Evolutionary conservation across 2,329 filamentous ascomycete genomes (phyloP).

Genomic region (Aspergillus ibericus): DNA sequence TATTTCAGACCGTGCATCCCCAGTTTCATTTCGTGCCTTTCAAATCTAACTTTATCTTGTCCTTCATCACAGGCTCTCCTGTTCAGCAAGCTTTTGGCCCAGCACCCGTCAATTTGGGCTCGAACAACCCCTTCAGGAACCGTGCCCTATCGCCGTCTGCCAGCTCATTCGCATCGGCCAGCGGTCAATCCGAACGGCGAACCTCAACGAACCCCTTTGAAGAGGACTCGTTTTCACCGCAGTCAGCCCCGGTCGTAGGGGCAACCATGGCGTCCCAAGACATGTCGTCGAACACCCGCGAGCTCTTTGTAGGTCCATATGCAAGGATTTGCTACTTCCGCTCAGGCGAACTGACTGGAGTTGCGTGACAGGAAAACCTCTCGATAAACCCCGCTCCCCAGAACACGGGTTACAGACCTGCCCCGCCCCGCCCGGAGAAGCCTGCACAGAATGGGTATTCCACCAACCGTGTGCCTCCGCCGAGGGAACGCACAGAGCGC

Average conservation of each 20-base stretch:
- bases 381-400: slow-evolving; percentile 35
- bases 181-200: slow-evolving; percentile 45
- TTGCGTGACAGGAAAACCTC: slow-evolving; percentile 37
- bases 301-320: slow-evolving; percentile 59
- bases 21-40: neutral
- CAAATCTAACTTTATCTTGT: slow-evolving; percentile 9
- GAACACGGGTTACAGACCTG: slow-evolving; percentile 39
- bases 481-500: slow-evolving; percentile 26
- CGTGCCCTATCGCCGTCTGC: slow-evolving; percentile 42
- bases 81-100: slow-evolving; percentile 36
- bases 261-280: slow-evolving; percentile 37
- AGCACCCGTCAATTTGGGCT: slow-evolving; percentile 38
- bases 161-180: slow-evolving; percentile 28
- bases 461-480: slow-evolving; percentile 28
- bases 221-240: slow-evolving; percentile 38
- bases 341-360: neutral
- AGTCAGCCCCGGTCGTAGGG: slow-evolving; percentile 33
- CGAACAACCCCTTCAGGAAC: slow-evolving; percentile 54
- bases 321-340: slow-evolving; percentile 3
- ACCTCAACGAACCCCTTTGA: slow-evolving; percentile 63
- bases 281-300: slow-evolving; percentile 52
- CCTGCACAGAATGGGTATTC: slow-evolving; percentile 23
- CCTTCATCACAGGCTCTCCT: slow-evolving; percentile 17
- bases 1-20: slow-evolving; percentile 15
- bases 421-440: slow-evolving; percentile 37